A percentile compares a stretch with the other conserved stretches of the same genome.
phyloP scores from a whole-genome alignment of 2,329 filamentous ascomycete genomes.

The Penicillium rolfsii region DNA sequence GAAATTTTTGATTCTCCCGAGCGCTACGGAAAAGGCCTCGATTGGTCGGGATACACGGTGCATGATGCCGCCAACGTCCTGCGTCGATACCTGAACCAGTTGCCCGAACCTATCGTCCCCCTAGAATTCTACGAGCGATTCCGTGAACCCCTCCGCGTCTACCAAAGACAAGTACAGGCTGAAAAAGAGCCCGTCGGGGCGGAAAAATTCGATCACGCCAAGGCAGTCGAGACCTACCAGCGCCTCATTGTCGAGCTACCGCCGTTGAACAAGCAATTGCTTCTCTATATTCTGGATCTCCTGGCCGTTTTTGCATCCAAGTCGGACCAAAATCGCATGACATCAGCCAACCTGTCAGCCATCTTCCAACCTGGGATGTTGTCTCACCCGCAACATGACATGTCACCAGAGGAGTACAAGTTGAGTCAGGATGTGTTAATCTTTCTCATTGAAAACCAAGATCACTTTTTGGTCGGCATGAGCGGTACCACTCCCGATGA shows the following conservation, averaged over 20 bases:
- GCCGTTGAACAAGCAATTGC: slow-evolving; percentile 86
- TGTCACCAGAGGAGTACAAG: slow-evolving; percentile 91
- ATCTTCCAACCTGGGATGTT: slow-evolving; percentile 98
- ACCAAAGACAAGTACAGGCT: slow-evolving; percentile 71
- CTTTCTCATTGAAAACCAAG: slow-evolving; percentile 97
- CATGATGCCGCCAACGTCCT: slow-evolving; percentile 98
- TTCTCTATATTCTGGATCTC: slow-evolving; percentile 94
- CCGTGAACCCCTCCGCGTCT: slow-evolving; percentile 73
- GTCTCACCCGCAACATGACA: slow-evolving; percentile 90
- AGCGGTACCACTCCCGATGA: slow-evolving; percentile 97
- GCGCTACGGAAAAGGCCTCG: slow-evolving; percentile 91
- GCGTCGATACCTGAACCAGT: slow-evolving; percentile 90
- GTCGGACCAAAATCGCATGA: slow-evolving; percentile 96
- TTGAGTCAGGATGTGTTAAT: slow-evolving; percentile 96
- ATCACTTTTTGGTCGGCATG: slow-evolving; percentile 98
- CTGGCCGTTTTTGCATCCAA: slow-evolving; percentile 97
- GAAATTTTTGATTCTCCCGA: slow-evolving; percentile 90
- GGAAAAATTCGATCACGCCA: slow-evolving; percentile 72
- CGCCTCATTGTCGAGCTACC: slow-evolving; percentile 89
- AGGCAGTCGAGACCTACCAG: slow-evolving; percentile 83
- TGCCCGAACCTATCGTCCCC: slow-evolving; percentile 95
- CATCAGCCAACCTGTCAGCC: slow-evolving; percentile 86
- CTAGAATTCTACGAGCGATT: slow-evolving; percentile 91
- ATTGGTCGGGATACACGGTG: slow-evolving; percentile 97
- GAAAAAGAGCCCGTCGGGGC: slow-evolving; percentile 70